Percentiles rank a stretch among this genome's conserved stretches.
Conservation (phyloP, 495 filamentous ascomycete genomes). For the Friedmanniomyces simplex region DNA sequence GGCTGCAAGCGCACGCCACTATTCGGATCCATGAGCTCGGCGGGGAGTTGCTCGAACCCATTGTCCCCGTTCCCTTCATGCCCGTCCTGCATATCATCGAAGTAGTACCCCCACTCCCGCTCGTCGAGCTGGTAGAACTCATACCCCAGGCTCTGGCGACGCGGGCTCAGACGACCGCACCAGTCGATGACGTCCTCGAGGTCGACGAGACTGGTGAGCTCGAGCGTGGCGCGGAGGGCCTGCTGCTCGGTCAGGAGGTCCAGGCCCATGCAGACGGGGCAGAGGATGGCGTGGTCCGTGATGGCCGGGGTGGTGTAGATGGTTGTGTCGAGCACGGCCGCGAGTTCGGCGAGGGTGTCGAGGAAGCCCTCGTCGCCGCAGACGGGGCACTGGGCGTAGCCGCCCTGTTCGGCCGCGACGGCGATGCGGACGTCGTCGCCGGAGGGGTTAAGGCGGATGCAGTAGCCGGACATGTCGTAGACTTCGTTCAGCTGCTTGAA, state of each 20-base stretch:
- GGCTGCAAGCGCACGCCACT: neutral
- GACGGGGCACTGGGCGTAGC: neutral
- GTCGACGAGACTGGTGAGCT: neutral
- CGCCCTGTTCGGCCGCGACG: neutral
- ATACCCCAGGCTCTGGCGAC: neutral
- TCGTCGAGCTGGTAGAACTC: slow-evolving; percentile 6
- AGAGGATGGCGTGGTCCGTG: slow-evolving; percentile 2
- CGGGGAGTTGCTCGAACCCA: neutral
- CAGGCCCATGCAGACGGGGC: slow-evolving; percentile 14
- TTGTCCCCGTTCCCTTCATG: neutral
- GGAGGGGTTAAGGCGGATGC: neutral
- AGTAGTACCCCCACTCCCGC: slow-evolving; percentile 5
- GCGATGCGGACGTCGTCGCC: neutral
- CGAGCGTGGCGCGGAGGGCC: neutral
- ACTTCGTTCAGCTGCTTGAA: neutral
- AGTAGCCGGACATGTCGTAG: neutral
- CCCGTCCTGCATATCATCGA: slow-evolving; percentile 4
- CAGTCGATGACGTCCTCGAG: neutral
- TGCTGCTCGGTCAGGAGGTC: slow-evolving; percentile 1
- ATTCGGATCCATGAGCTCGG: slow-evolving; percentile 3
- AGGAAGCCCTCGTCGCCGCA: slow-evolving; percentile 3
- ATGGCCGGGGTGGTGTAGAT: neutral
- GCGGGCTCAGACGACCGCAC: neutral
- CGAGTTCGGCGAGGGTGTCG: neutral
- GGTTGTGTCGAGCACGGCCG: neutral